These are phyloP conservation scores for Coniferiporia weirii DNA, from an alignment of 1,284 basidiomycete genomes.

Conservation along the genomic window DNA sequence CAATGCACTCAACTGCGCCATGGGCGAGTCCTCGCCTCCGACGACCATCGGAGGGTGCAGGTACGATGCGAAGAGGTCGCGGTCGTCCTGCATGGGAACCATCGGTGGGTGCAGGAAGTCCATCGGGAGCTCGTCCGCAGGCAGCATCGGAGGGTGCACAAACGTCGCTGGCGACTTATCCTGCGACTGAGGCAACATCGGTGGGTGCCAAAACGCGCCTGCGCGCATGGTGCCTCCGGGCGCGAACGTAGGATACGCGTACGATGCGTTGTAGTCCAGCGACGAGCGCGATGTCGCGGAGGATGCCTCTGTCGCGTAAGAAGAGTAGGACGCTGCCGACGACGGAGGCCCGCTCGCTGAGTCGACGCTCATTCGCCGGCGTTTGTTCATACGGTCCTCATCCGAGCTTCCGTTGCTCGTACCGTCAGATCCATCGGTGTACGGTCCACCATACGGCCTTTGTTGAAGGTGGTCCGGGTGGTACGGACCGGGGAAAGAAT, in stretches of 20 bases:
- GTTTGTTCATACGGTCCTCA: slow-evolving; percentile 46
- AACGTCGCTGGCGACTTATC: slow-evolving; percentile 43
- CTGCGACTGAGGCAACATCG: slow-evolving; percentile 48
- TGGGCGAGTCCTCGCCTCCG: slow-evolving; percentile 29
- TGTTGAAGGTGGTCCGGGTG: slow-evolving; percentile 62
- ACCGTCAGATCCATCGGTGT: slow-evolving; percentile 24
- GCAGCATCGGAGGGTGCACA: slow-evolving; percentile 58
- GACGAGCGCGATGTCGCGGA: slow-evolving; percentile 43
- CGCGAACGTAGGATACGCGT: neutral
- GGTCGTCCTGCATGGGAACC: slow-evolving; percentile 36
- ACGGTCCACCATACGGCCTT: slow-evolving; percentile 10
- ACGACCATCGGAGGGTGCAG: slow-evolving; percentile 54
- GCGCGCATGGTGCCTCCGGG: neutral
- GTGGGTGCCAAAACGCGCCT: slow-evolving; percentile 60
- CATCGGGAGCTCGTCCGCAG: slow-evolving; percentile 41
- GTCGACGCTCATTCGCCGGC: slow-evolving; percentile 67
- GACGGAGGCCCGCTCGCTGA: slow-evolving; percentile 61
- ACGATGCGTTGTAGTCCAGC: slow-evolving; percentile 45
- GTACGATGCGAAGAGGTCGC: slow-evolving; percentile 48
- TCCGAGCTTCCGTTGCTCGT: slow-evolving; percentile 24
- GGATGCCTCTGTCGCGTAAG: slow-evolving; percentile 29
- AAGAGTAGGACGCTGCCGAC: slow-evolving; percentile 51
- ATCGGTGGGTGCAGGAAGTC: slow-evolving; percentile 46
- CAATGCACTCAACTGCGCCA: slow-evolving; percentile 28
- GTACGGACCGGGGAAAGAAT: slow-evolving; percentile 59